Conservation (phyloP, 169 alveolate species). For the Cryptosporidium ryanae region DNA sequence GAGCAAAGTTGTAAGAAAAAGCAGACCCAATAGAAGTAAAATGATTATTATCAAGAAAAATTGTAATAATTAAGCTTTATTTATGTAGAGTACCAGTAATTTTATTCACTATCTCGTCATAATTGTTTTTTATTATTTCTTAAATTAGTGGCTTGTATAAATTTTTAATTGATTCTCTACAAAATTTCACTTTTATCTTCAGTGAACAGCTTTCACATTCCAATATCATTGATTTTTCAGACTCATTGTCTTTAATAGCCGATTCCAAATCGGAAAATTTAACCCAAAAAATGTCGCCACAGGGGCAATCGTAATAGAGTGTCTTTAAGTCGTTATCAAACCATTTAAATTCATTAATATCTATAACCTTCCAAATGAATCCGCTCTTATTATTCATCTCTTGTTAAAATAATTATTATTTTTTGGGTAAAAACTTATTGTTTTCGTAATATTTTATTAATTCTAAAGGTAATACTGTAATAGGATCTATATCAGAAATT, state of each 20-base stretch:
- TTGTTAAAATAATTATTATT: neutral
- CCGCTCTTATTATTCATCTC: neutral
- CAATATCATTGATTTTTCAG: neutral
- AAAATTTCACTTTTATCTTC: slow-evolving; percentile 18
- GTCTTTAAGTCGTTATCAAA: slow-evolving; percentile 24
- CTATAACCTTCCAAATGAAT: slow-evolving; percentile 40
- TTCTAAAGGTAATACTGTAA: slow-evolving; percentile 8
- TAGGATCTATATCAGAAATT: slow-evolving; percentile 33
- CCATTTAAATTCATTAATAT: slow-evolving; percentile 38
- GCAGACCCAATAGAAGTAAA: slow-evolving; percentile 66
- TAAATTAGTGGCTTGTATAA: neutral
- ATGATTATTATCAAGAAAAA: slow-evolving; percentile 1
- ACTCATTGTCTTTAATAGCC: neutral
- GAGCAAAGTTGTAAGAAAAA: slow-evolving; percentile 7
- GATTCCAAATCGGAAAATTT: slow-evolving; percentile 11
- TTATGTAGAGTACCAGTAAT: neutral
- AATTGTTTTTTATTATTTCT: neutral
- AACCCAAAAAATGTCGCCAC: slow-evolving; percentile 61
- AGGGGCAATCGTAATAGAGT: slow-evolving; percentile 54
- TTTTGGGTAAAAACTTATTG: neutral
- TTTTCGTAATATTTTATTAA: neutral
- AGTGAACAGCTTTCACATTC: slow-evolving; percentile 73
- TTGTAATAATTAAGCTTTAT: neutral
- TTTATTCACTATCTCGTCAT: no score
- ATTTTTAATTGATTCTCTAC: slow-evolving; percentile 11